phyloP scores from a whole-genome alignment of 306 rosid species.

The Dalbergia oliveri region DNA sequence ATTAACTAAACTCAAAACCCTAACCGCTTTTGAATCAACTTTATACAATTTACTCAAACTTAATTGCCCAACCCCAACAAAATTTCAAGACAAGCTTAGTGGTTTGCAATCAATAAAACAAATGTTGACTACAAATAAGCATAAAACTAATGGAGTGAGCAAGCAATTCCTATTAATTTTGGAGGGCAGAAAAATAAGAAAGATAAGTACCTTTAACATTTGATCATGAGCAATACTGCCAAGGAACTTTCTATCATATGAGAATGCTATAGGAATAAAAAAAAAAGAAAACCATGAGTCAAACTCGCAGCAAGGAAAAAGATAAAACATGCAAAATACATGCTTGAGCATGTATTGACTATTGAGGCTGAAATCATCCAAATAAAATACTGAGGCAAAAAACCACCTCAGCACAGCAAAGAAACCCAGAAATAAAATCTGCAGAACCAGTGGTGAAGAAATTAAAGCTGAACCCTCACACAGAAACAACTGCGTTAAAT shows the following conservation, averaged over 20 bases:
- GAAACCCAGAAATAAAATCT: conserved; percentile 1
- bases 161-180: conserved; percentile 9
- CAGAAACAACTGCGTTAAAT: conserved; percentile 6
- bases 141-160: neutral
- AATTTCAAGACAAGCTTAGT: conserved; percentile 4
- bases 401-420: conserved; percentile 6
- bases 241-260: conserved; percentile 76
- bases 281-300: conserved; percentile 29
- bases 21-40: neutral
- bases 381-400: conserved; percentile 16
- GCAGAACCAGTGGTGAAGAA: neutral
- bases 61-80: neutral
- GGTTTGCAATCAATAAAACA: conserved; percentile 21
- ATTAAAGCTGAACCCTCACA: neutral
- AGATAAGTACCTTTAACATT: conserved; percentile 73
- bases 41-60: neutral
- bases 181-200: neutral
- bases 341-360: conserved; percentile 12
- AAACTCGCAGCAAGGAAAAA: conserved; percentile 31
- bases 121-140: neutral
- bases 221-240: conserved; percentile 89
- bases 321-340: neutral
- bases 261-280: conserved; percentile 71
- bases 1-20: conserved; percentile 4
- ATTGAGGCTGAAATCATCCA: conserved; percentile 24